Evolutionary conservation across 2,329 filamentous ascomycete species (phyloP), one percentile per base, ranked within the genome.

Genomic region (Fusarium falciforme): DNA sequence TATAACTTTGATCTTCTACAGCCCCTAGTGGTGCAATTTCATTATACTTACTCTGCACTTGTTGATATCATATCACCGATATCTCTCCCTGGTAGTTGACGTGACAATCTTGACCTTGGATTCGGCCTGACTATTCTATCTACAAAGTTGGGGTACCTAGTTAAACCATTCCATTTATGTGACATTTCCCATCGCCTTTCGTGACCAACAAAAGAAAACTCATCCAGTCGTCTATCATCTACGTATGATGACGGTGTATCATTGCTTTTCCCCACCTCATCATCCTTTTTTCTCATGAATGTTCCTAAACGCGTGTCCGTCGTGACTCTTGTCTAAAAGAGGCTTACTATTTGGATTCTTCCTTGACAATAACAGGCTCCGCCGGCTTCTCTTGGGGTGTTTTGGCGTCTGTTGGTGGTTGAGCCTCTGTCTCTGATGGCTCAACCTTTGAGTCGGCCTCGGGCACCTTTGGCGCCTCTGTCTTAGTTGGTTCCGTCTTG

Each of bases 191-290:
- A 65, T 54, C 31, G 42, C 61, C 61, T 74, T 58, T 68, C 59
- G 38, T 73, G 27, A 60, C 57, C 57, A 60, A 75, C 65, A 74
- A 70, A 67, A n/a, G 29, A 72, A 58, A 73, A 70, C 62, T 74
- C 69, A 67, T 75, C 55, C 68, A 70, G 44, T 75, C 66, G 27
- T 73, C 57, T 55, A 38, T 35, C 69, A 70, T 63, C 72, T 47
- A 12, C 27, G 5, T 52, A 3, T 40, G 59, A 57, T 67, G 62
- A 58, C 60, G 62, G 47, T 61, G 42, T 70, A 49, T 63, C 35
- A 25, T 42, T 54, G 35, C 38, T 29, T 42, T 67, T 25, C 33
- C 66, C 64, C 54, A 61, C 44, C 47, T 38, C 38, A 20, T 11
- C 20, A 49, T 52, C 44, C 36, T 33, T 27, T 27, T 40, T 31